Evolutionary conservation across 768 basidiomycete genomes (phyloP), one percentile per base, ranked within the genome.

Genomic region (Tephrocybe rancida): DNA sequence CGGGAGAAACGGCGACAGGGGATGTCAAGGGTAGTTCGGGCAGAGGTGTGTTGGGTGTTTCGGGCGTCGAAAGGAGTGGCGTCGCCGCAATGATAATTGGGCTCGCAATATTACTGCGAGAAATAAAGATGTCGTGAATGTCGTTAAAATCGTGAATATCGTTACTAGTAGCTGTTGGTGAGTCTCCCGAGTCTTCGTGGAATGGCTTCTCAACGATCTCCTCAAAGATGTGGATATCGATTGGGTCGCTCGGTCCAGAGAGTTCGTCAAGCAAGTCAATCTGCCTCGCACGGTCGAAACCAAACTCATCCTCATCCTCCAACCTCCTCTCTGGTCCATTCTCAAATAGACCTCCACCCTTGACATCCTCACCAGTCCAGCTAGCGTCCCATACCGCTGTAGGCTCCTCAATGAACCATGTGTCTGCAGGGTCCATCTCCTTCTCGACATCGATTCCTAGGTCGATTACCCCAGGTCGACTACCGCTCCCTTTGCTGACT

Each of bases 371-470:
- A 3, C n/a, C 38, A 19, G 21, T 46, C 58, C 58, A 56, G 19
- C 35, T 54, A 19, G 16, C 21, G 27, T 59, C 53, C 46, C 52
- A 60, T 7, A 62, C 59, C 9, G 54, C 50, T 16, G 56, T 61
- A 8, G 47, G 46, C 49, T 60, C 63, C 38, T 60, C 61, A 4
- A 34, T 37, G 25, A 64, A 61, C 58, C 61, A 64, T 14, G 54
- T 52, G n/a, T 59, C 58, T 19, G 52, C 56, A 41, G 62, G 56
- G 22, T 60, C 54, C 30, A 41, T 45, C 46, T 53, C 54, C 2
- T 30, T 22, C 6, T 50, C 44, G 1, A 46, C 35, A 7, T 57
- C 52, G 24, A 38, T 47, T 1, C 39, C 48, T 19, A 50, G 35
- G 5, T 52, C 56, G 13, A 10, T 34, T 45, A 10, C 25, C n/a